Evolutionary conservation across 73 alveolate genomes (phyloP).

Genomic region (Loxodes magnus): DNA sequence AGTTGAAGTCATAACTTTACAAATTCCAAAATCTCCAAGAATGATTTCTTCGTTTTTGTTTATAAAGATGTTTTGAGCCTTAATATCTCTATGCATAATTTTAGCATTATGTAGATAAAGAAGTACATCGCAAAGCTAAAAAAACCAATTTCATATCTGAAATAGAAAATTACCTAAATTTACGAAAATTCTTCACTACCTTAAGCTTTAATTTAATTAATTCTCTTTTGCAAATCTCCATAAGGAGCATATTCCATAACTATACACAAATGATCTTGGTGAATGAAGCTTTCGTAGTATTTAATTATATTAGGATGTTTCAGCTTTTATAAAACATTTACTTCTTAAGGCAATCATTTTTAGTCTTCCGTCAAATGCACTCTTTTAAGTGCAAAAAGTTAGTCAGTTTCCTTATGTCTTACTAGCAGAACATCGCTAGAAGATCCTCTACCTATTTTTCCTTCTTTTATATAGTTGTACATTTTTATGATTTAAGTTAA

Average conservation of each 20-base stretch:
- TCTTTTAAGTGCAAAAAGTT: not conserved
- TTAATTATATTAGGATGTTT: conserved; percentile 34
- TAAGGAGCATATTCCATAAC: conserved; percentile 82
- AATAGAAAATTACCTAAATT: too few relatives aligned
- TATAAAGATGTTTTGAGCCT: too few relatives aligned
- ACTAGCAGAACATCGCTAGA: conserved; percentile 35
- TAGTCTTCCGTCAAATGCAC: not conserved
- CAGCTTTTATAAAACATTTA: conserved; percentile 20
- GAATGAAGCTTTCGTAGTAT: conserved; percentile 33
- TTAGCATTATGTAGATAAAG: too few relatives aligned
- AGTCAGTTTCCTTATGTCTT: conserved; percentile 4
- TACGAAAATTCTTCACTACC: too few relatives aligned
- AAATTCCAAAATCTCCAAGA: too few relatives aligned
- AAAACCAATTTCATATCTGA: too few relatives aligned
- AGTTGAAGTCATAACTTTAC: too few relatives aligned
- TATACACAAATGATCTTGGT: conserved; percentile 50
- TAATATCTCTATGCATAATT: too few relatives aligned
- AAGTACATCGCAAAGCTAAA: too few relatives aligned
- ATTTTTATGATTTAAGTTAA: too few relatives aligned
- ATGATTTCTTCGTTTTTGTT: too few relatives aligned
- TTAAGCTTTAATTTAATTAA: conserved; percentile 26
- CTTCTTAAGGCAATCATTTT: conserved; percentile 6
- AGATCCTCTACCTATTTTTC: conserved; percentile 31
- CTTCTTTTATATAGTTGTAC: too few relatives aligned
- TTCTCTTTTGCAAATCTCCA: conserved; percentile 56